Evolutionary conservation across 164 flowering plant species (phyloP), one percentile per base, ranked within the genome.

Genomic region (Sedum album): DNA sequence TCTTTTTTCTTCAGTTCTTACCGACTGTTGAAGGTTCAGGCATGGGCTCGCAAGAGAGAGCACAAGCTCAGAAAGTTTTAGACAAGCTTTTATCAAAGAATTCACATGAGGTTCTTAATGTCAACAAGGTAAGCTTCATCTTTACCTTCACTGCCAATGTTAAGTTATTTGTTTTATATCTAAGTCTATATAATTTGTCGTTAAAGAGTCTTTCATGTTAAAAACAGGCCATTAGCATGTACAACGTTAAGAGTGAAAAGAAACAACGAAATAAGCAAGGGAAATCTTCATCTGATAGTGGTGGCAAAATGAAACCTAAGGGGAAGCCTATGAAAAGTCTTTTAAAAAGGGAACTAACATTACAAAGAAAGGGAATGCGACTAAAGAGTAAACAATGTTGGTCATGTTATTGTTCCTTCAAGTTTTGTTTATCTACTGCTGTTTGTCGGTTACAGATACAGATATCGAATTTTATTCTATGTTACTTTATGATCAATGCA

Each of bases 21-120:
- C 96, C 96, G 2, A 95, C 86, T 23, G 93, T 74, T 11, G 89
- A 89, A 82, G 91, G 89, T 44, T 79, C 75, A 44, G 93, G 97
- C 68, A 81, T 82, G 77, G 93, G 88, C 33, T 71, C 83, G 3
- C 76, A 89, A 17, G 96, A 91, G 79, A 80, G 66, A 79, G 86
- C 87, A 74, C 99, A 90, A 72, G 91, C 89, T 3, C 93, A 94
- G 1, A 87, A 88, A 69, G 80, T 94, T 70, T 76, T 94, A 65
- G 91, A 77, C 81, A 88, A 85, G 84, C 76, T 94, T 28, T 74
- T 94, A 21, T 81, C 95, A 31, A 85, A 84, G 78, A 77, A 86
- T 79, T 91, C 96, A 6, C 88, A 89, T 63, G 91, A 89, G 73
- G 84, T 87, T 26, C 85, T 94, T 46, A 79, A 94, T 67, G 90